Evolutionary conservation across 208 protist genomes (phyloP).

Genomic region (Leishmania tarentolae): DNA sequence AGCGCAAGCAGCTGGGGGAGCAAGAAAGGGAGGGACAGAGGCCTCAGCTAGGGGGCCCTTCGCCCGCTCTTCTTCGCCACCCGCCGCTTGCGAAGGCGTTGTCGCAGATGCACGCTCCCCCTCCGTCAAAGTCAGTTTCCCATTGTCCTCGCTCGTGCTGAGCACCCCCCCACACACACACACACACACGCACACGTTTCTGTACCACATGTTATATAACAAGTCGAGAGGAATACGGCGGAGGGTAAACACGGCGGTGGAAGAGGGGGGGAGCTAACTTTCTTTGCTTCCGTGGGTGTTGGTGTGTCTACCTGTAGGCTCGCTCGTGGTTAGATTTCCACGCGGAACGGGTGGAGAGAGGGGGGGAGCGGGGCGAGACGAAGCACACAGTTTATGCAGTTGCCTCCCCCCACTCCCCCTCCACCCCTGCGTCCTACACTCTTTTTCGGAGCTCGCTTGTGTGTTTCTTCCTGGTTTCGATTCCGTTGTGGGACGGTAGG

Average conservation of each 20-base stretch:
- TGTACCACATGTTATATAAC: background rate
- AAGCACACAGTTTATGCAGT: background rate
- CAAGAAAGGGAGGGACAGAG: constrained; percentile 34
- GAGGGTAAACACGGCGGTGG: background rate
- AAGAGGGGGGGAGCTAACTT: background rate
- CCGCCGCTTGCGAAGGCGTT: constrained; percentile 1
- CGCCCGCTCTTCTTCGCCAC: background rate
- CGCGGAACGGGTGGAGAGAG: background rate
- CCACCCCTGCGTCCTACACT: background rate
- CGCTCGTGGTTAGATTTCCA: background rate
- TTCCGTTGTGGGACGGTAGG: background rate
- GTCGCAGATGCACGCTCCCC: constrained; percentile 4
- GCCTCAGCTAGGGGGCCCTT: background rate
- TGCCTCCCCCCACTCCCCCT: background rate
- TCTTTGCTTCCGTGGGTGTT: background rate
- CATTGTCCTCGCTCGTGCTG: background rate
- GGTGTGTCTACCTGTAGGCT: background rate
- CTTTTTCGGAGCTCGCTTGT: background rate
- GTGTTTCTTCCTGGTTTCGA: too few species aligned
- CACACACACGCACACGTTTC: background rate
- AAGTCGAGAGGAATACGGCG: background rate
- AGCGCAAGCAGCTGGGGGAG: constrained; percentile 24
- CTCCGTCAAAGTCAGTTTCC: background rate
- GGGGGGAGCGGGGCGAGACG: background rate
- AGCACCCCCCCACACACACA: background rate